Base-by-base conservation (phyloP, 1,139 yeast species). In the Magnusiomyces magnusii region DNA sequence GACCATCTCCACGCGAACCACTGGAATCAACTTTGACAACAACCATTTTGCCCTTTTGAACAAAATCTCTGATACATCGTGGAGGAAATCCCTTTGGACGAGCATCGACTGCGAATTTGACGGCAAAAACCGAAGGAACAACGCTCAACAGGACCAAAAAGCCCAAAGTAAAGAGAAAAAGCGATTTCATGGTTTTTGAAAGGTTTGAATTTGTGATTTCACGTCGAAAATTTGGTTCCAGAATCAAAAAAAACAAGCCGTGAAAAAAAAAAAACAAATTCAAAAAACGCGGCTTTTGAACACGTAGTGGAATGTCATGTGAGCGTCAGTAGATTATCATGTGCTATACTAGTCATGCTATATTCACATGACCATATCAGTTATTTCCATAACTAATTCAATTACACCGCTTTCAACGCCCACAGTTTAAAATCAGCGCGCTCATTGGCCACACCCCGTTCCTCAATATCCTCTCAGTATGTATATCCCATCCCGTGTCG, bases 61-160 rank as follows among this genome's bases (percentile, higher is more conserved):
- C 95, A 71, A 92, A 92, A 72, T 92, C 97, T 71, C 98, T 87
- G 64, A 92, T 82, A 78, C 99, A 92, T 61, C 81, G 76, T 39
- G 85, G 85, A 42, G 72, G 65, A 15, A 68, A 65, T 53, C 70
- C 70, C 47, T 62, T 62, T 19, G 69, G 66, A 28, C 63, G 51
- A 23, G 76, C 75, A 25, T 71, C 72, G 28, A 73, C 71, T 28
- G 66, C 61, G 62, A 73, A 73, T 59, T 67, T 68, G 51, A 73
- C 67, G 1, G 74, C 76, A n/a, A 64, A 55, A 31, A 61, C 73
- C 19, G 62, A 39, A 3, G 66, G 56, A n/a, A 66, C 51, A 23
- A 67, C 59, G 50, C 63, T 58, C 41, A 65, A 49, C 17, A 67
- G 49, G 28, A 27, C 49, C 25, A 44, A 19, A 44, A 44, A 23